Conservation (phyloP, 176 grass and related monocot genomes). For the Ananas comosus region DNA sequence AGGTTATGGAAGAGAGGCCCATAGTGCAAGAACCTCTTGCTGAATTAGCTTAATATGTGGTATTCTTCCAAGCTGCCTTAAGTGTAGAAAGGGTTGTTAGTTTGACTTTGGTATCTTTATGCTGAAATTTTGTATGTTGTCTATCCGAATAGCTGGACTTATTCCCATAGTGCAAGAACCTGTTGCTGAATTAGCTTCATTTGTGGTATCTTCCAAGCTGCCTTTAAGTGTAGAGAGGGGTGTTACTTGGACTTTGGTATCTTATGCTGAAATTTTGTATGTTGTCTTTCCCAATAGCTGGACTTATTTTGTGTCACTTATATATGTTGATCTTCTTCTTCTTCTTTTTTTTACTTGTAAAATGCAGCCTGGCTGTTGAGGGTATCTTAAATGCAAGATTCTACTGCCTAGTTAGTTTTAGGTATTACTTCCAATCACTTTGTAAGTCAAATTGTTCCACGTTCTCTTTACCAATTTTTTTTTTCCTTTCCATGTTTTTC, state of each 20-base stretch:
- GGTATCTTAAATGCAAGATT: too few relatives aligned
- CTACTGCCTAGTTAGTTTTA: too few relatives aligned
- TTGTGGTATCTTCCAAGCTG: background rate
- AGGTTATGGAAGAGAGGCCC: constrained; percentile 10
- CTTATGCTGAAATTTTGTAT: background rate
- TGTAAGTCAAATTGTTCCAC: too few relatives aligned
- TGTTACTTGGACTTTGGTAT: background rate
- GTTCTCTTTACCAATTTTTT: too few relatives aligned
- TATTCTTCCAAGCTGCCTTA: background rate
- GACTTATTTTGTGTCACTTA: too few relatives aligned
- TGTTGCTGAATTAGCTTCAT: background rate
- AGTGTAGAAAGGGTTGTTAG: background rate
- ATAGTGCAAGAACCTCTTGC: background rate
- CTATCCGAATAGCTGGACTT: too few relatives aligned
- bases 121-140: background rate
- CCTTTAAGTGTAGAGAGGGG: background rate
- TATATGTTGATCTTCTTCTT: too few relatives aligned
- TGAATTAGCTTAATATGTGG: background rate
- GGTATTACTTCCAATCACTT: too few relatives aligned
- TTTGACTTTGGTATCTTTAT: background rate
- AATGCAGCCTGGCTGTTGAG: too few relatives aligned
- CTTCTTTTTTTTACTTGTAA: too few relatives aligned
- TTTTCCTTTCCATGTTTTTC: too few relatives aligned
- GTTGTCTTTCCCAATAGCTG: too few relatives aligned
- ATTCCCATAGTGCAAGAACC: background rate